Percentiles rank a stretch among this genome's conserved stretches.
Evolutionary conservation across 164 flowering plant genomes (phyloP).

Genomic region (Magnolia kwangsiensis): DNA sequence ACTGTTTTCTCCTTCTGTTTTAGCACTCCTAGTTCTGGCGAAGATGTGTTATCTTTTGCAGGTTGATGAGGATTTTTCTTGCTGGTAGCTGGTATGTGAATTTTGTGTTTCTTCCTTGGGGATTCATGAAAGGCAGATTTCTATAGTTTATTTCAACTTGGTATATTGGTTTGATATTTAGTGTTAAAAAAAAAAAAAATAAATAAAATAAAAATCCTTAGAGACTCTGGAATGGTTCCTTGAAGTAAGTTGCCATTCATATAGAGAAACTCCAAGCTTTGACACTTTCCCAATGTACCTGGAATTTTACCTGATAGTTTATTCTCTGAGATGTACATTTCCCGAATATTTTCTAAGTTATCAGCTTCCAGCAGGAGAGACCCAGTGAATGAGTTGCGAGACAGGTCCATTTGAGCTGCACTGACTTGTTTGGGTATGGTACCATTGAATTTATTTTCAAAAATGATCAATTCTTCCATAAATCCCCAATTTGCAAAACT

Average conservation of each 20-base stretch:
- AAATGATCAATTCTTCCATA: too few species aligned
- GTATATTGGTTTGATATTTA: too few species aligned
- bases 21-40: not conserved
- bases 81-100: not conserved
- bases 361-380: too few species aligned
- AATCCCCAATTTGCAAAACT: too few species aligned
- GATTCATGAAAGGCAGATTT: too few species aligned
- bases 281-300: conserved; percentile 16
- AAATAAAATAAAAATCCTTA: too few species aligned
- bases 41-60: not conserved
- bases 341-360: too few species aligned
- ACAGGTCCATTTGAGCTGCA: conserved; percentile 3
- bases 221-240: conserved; percentile 26
- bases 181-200: too few species aligned
- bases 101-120: not conserved
- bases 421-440: too few species aligned
- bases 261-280: conserved; percentile 5
- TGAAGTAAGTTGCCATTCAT: conserved; percentile 23
- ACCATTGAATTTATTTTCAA: too few species aligned
- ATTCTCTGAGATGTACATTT: conserved; percentile 15
- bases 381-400: conserved; percentile 12
- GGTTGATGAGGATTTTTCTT: not conserved
- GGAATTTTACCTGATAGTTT: conserved; percentile 30
- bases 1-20: not conserved
- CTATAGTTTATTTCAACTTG: too few species aligned